Conservation (phyloP, 371 early-diverging fungal genomes). For the Circinella umbellata region DNA sequence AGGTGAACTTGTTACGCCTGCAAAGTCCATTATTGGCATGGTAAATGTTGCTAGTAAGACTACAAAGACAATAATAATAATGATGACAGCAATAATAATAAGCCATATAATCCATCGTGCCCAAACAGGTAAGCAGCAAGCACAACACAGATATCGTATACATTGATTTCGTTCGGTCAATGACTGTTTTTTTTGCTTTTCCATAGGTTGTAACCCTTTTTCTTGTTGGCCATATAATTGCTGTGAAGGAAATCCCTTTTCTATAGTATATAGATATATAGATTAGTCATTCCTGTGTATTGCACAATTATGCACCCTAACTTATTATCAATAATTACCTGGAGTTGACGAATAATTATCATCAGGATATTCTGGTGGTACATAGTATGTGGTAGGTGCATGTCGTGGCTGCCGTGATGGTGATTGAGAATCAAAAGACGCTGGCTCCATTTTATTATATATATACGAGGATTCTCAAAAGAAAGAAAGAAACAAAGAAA, state of each 20-base stretch:
- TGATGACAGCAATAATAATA: slow-evolving; percentile 29
- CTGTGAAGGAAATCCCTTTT: neutral
- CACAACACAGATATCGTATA: slow-evolving; percentile 30
- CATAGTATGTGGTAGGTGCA: slow-evolving; percentile 1
- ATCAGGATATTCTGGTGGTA: neutral
- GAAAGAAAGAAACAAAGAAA: neutral
- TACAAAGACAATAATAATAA: slow-evolving; percentile 28
- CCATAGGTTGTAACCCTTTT: neutral
- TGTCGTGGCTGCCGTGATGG: neutral
- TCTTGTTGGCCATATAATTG: neutral
- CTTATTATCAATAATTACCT: too few species aligned
- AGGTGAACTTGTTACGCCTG: slow-evolving; percentile 13
- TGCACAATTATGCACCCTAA: too few species aligned
- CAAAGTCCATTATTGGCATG: slow-evolving; percentile 30
- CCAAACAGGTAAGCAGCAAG: slow-evolving; percentile 34
- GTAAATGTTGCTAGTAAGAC: slow-evolving; percentile 30
- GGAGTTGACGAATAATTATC: neutral
- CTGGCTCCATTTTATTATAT: neutral
- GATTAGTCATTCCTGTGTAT: too few species aligned
- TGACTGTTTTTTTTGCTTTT: neutral
- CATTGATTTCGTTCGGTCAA: slow-evolving; percentile 27
- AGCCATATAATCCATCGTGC: slow-evolving; percentile 30
- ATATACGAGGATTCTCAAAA: neutral
- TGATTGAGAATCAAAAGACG: neutral
- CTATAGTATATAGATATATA: neutral